Conservation (phyloP, 176 grass and related monocot genomes). For the maize (Zea mays) region Zm-B73-REFERENCE-NAM-5.0 NC_050102.1:182574001-182574500, state of each 20-base stretch:
- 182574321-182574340: background rate
- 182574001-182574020: too few species aligned
- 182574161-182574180: too few species aligned
- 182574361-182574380: background rate
- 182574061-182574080: too few species aligned
- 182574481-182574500: background rate
- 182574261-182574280: background rate
- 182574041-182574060: too few species aligned
- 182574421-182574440: background rate
- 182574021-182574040: too few species aligned
- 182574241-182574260: background rate
- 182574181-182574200: too few species aligned
- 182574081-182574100: too few species aligned
- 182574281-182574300: background rate
- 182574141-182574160: too few species aligned
- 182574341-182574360: background rate
- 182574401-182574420: slow-evolving; percentile 14
- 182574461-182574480: background rate
- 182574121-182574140: too few species aligned
- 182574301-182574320: background rate
- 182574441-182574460: background rate
- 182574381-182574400: slow-evolving; percentile 18
- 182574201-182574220: background rate
- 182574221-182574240: background rate
- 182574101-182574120: too few species aligned